Evolutionary conservation across 257 asterid genomes (phyloP).

Genomic region (Solanum dulcamara): DNA sequence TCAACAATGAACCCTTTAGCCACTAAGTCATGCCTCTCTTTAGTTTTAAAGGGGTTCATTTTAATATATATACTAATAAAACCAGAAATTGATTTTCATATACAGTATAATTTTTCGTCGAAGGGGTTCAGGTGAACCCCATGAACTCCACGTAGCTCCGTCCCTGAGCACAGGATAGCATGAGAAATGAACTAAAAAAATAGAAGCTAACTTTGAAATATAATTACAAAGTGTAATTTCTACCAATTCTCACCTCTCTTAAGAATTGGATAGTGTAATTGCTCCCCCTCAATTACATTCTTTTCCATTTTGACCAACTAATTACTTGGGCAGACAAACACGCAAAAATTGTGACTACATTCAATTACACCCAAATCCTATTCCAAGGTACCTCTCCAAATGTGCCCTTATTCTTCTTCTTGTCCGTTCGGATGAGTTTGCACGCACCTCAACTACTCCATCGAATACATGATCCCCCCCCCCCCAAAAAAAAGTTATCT

Average conservation of each 20-base stretch:
- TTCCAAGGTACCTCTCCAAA: background rate
- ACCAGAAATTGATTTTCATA: too few relatives aligned
- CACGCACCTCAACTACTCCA: background rate
- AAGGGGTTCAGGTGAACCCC: too few relatives aligned
- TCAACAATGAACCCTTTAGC: too few relatives aligned
- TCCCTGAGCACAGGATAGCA: too few relatives aligned
- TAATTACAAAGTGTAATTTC: background rate
- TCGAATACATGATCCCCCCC: background rate
- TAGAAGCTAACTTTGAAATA: background rate
- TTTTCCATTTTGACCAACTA: background rate
- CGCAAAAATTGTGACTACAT: background rate
- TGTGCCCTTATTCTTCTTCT: background rate
- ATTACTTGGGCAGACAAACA: background rate
- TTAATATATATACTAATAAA: too few relatives aligned
- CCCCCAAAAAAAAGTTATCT: background rate
- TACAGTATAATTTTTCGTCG: too few relatives aligned
- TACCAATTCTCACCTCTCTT: background rate
- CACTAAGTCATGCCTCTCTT: too few relatives aligned
- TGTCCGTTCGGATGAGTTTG: background rate
- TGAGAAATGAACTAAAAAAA: background rate
- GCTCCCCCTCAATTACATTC: background rate
- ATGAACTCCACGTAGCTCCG: too few relatives aligned
- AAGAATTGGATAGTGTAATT: background rate
- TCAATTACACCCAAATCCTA: background rate
- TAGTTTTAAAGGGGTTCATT: too few relatives aligned